These are phyloP conservation scores for Suillus bovinus DNA, from an alignment of 768 basidiomycete species.

Conservation along the genomic window DNA sequence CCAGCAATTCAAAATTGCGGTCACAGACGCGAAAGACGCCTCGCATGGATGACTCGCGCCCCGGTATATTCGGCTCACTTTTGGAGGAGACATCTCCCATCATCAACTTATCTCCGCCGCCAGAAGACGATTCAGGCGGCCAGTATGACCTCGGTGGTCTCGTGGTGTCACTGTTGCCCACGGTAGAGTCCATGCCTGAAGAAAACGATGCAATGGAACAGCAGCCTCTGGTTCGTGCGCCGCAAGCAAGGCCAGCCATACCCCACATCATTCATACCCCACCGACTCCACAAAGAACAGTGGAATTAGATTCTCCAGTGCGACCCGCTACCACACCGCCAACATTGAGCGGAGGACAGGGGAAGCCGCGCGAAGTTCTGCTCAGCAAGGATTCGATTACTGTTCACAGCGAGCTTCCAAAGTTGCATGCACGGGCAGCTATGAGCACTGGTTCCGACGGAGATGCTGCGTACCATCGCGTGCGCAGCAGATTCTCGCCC, in stretches of 20 bases:
- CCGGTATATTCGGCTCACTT: slow-evolving; percentile 23
- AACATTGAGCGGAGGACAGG: slow-evolving; percentile 16
- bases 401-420: slow-evolving; percentile 22
- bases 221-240: slow-evolving; percentile 27
- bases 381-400: slow-evolving; percentile 29
- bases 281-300: slow-evolving; percentile 34
- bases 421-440: slow-evolving; percentile 1
- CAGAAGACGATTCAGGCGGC: slow-evolving; percentile 3
- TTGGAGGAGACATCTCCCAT: slow-evolving; percentile 19
- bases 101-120: slow-evolving; percentile 15
- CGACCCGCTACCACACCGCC: slow-evolving; percentile 11
- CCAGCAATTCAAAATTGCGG: slow-evolving; percentile 3
- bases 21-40: slow-evolving; percentile 11
- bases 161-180: slow-evolving; percentile 20
- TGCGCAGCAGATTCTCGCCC: slow-evolving; percentile 30
- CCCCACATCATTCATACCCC: slow-evolving; percentile 38
- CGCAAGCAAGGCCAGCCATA: slow-evolving; percentile 26
- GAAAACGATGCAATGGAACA: slow-evolving; percentile 21
- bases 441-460: neutral
- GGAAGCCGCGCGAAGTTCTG: slow-evolving; percentile 9
- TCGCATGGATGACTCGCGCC: slow-evolving; percentile 4
- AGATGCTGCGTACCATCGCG: slow-evolving; percentile 11
- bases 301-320: slow-evolving; percentile 14
- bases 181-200: slow-evolving; percentile 27
- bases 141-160: slow-evolving; percentile 5